Evolutionary conservation across 768 basidiomycete genomes (phyloP), one percentile per base, ranked within the genome.

Genomic region (Amanita rimosa): DNA sequence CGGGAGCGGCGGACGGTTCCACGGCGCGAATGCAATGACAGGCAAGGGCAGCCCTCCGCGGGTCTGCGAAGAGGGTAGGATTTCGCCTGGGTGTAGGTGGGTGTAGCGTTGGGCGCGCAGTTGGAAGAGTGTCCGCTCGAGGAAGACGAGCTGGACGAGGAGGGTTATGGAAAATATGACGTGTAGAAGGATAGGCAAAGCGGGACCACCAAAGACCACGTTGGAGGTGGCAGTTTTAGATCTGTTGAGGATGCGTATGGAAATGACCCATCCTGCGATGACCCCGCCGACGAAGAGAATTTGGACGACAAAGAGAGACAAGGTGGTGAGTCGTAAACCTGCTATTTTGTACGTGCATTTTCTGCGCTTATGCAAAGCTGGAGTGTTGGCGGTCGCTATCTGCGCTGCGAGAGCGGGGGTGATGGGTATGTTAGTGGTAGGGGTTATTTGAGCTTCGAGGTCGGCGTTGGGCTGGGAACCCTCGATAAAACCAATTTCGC

Each of bases 1-100:
- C 0, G 83, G 83, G 37, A 85, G 64, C 10, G 81, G 73, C 1
- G 81, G 81, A 19, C 83, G 68, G 60, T 79, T 78, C 85, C 84
- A 86, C 1, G 84, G 85, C 8, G 81, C 75, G 52, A 72, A 68
- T 3, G 68, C 71, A 35, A 79, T 64, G 24, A 54, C 55, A 6
- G 63, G 58, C 9, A 55, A 52, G 27, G 48, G 50, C 46, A 50
- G 24, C 22, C 34, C 31, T 37, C 53, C 54, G 19, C 55, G 54
- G 49, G 59, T 54, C 42, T 69, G 60, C 45, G 67, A 63, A n/a
- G 64, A 62, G 34, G 76, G 74, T 14, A 76, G 60, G 34, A 72
- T 64, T 47, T 75, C 71, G n/a, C 78, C 81, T 2, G 79, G 78
- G 57, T 84, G 79, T 6, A 75, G 50, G 60, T 74, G 68, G 10